Percentiles rank a stretch among this genome's conserved stretches.
These are phyloP conservation scores for Aspergillus clavatus DNA, from an alignment of 2,329 filamentous ascomycete genomes.

Conservation along the genomic window DNA sequence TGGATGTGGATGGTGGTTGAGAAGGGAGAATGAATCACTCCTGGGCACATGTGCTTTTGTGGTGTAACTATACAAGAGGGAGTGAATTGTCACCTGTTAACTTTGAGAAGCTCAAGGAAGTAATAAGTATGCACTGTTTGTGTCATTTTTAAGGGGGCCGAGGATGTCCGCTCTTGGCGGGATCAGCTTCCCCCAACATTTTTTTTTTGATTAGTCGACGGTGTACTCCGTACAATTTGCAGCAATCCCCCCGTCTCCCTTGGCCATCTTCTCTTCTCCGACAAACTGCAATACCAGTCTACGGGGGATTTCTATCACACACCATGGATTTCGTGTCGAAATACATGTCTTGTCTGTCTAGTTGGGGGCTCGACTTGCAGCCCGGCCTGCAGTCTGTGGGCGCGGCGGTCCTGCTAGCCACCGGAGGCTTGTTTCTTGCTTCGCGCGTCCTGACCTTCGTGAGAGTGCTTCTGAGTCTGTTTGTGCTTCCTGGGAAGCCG, in stretches of 20 bases:
- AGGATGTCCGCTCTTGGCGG: conserved; percentile 9
- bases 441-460: conserved; percentile 56
- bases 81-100: too few species aligned
- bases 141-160: neutral
- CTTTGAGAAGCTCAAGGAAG: too few species aligned
- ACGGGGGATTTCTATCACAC: neutral
- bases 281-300: neutral
- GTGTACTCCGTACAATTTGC: too few species aligned
- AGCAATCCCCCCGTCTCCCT: too few species aligned
- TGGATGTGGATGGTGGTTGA: neutral
- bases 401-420: conserved; percentile 34
- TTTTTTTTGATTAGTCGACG: too few species aligned
- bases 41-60: too few species aligned
- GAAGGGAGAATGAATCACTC: neutral
- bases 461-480: conserved; percentile 61
- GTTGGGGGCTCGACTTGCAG: conserved; percentile 31
- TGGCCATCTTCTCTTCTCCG: neutral
- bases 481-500: conserved; percentile 56
- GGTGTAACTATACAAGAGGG: too few species aligned
- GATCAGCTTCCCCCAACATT: conserved; percentile 2
- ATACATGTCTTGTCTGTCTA: conserved; percentile 28
- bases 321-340: conserved; percentile 33
- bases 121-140: too few species aligned
- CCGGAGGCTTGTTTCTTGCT: conserved; percentile 57
- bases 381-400: conserved; percentile 35